Evolutionary conservation across 2,329 filamentous ascomycete genomes (phyloP).

Genomic region (Arthroderma sp.): DNA sequence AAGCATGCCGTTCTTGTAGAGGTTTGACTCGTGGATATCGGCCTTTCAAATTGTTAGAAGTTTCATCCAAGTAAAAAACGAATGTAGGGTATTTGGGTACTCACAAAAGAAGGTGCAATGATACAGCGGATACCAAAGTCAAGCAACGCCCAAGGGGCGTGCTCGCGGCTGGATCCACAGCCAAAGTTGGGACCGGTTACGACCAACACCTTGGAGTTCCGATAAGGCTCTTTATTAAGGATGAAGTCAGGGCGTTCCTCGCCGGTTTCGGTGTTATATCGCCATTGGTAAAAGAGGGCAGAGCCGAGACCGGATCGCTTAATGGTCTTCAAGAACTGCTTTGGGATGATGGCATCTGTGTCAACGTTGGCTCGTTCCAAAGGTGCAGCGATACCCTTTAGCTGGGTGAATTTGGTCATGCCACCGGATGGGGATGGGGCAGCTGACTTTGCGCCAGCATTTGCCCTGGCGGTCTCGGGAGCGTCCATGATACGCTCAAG

Average conservation of each 20-base stretch:
- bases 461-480: constrained; percentile 49
- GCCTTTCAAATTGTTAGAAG: constrained; percentile 16
- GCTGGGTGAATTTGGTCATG: constrained; percentile 68
- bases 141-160: constrained; percentile 90
- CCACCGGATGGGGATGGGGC: constrained; percentile 42
- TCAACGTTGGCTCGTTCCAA: constrained; percentile 84
- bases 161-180: constrained; percentile 82
- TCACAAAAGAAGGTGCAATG: constrained; percentile 66
- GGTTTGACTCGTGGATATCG: constrained; percentile 99
- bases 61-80: too few relatives aligned
- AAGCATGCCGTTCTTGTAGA: constrained; percentile 99
- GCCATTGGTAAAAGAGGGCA: constrained; percentile 75
- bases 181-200: constrained; percentile 90
- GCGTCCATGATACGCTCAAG: constrained; percentile 50
- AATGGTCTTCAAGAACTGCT: constrained; percentile 98
- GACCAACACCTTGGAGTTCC: constrained; percentile 73
- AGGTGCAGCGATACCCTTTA: constrained; percentile 78
- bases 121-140: constrained; percentile 94
- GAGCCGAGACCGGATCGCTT: constrained; percentile 87
- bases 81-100: background rate
- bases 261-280: constrained; percentile 56
- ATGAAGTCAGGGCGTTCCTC: constrained; percentile 69
- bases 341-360: constrained; percentile 98
- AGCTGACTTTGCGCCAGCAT: constrained; percentile 44
- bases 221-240: constrained; percentile 81